phyloP scores from a whole-genome alignment of 1,284 basidiomycete genomes.

The Bjerkandera adusta region DNA sequence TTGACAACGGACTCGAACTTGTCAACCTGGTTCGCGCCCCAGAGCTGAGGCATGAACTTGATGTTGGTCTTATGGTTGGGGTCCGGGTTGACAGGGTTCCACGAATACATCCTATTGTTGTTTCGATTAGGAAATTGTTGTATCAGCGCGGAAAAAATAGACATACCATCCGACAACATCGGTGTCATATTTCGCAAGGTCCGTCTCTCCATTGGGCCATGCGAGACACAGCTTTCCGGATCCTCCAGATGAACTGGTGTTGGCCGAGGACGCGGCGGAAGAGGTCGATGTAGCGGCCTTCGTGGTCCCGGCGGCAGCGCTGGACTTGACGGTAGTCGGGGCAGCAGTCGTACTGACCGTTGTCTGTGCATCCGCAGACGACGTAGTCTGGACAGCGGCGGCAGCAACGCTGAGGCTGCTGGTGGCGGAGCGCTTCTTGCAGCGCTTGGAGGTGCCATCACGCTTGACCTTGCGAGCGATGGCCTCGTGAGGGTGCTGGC shows the following conservation, averaged over 20 bases:
- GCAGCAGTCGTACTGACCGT: conserved; percentile 17
- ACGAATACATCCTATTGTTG: conserved; percentile 51
- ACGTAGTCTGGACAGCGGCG: conserved; percentile 1
- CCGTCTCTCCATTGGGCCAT: conserved; percentile 54
- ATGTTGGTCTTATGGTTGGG: conserved; percentile 38
- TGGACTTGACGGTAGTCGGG: conserved; percentile 8
- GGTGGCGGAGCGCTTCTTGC: conserved; percentile 49
- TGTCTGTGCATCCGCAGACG: conserved; percentile 8
- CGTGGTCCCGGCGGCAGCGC: conserved; percentile 17
- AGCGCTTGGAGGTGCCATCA: conserved; percentile 37
- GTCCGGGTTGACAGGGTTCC: conserved; percentile 45
- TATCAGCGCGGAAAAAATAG: not conserved
- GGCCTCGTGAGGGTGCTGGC: conserved; percentile 34
- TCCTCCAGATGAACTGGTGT: conserved; percentile 19
- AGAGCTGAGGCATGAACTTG: conserved; percentile 65
- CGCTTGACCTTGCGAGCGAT: conserved; percentile 50
- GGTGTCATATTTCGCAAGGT: conserved; percentile 49
- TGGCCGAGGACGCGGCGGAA: conserved; percentile 12
- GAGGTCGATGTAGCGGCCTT: conserved; percentile 10
- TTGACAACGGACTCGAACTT: conserved; percentile 44
- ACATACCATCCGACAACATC: conserved; percentile 44
- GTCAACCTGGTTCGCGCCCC: conserved; percentile 50
- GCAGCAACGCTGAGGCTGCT: not conserved
- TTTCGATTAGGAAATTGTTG: conserved; percentile 1
- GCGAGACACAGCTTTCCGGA: conserved; percentile 57